Percentiles rank a stretch among this genome's conserved stretches.
Evolutionary conservation across 1,284 basidiomycete species (phyloP).

Genomic region (Malassezia pachydermatis): DNA sequence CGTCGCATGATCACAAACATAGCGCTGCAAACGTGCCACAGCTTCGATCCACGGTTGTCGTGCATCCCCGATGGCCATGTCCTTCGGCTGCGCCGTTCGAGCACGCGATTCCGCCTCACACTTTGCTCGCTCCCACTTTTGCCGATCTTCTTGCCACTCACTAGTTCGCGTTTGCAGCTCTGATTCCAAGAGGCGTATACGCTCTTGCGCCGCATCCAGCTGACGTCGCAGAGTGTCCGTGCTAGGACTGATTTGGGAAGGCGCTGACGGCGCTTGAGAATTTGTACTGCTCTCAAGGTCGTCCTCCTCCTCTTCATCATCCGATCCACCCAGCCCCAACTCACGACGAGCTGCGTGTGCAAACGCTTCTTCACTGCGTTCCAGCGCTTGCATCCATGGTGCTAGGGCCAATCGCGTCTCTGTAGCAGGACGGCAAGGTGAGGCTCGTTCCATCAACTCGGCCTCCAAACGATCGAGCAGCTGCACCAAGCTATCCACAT

Average conservation of each 20-base stretch:
- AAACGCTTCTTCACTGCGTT: constrained; percentile 1
- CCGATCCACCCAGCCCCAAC: background rate
- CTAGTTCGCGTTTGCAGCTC: constrained; percentile 3
- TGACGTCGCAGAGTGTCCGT: constrained; percentile 5
- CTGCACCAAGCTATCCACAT: constrained; percentile 28
- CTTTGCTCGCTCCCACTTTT: no score
- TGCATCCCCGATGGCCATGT: no score
- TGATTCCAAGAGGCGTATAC: background rate
- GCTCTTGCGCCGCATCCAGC: constrained; percentile 5
- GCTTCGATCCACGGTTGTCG: no score
- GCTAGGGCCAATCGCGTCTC: constrained; percentile 1
- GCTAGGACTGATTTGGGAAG: background rate
- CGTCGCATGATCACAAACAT: no score
- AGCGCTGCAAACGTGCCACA: no score
- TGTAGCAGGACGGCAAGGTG: background rate
- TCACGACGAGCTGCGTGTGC: background rate
- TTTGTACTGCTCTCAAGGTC: background rate
- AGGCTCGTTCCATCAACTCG: constrained; percentile 12
- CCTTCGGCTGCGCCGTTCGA: no score
- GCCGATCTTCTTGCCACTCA: background rate
- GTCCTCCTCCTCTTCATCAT: background rate
- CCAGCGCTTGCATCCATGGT: background rate
- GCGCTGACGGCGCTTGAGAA: background rate
- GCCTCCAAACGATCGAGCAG: constrained; percentile 29
- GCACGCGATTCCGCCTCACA: no score